A percentile compares a stretch with the other conserved stretches of the same genome.
phyloP scores from a whole-genome alignment of 208 protist genomes.

The Trypanosoma avium region DNA sequence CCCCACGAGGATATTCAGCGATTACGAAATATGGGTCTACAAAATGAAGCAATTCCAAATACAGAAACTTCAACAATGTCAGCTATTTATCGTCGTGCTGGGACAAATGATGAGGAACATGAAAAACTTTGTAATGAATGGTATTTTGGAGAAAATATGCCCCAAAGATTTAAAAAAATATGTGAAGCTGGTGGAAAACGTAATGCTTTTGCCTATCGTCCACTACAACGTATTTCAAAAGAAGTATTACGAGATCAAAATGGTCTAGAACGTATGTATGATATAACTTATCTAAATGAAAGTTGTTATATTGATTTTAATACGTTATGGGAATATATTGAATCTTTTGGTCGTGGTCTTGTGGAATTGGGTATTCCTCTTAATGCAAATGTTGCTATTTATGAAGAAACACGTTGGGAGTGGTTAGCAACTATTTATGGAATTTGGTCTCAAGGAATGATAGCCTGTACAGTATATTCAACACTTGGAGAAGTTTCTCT shows the following conservation, averaged over 20 bases:
- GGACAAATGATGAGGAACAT: slow-evolving; percentile 29
- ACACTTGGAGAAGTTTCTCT: slow-evolving; percentile 84
- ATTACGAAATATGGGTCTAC: slow-evolving; percentile 34
- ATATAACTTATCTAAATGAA: slow-evolving; percentile 50
- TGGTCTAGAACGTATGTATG: slow-evolving; percentile 36
- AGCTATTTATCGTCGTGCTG: slow-evolving; percentile 45
- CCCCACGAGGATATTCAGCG: slow-evolving; percentile 35
- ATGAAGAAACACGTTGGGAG: slow-evolving; percentile 83
- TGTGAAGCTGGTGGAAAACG: slow-evolving; percentile 16
- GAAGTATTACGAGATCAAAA: slow-evolving; percentile 26
- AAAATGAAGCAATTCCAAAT: slow-evolving; percentile 28
- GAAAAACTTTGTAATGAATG: slow-evolving; percentile 21
- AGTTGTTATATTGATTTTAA: slow-evolving; percentile 33
- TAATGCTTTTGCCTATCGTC: slow-evolving; percentile 43
- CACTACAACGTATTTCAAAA: slow-evolving; percentile 28
- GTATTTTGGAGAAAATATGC: slow-evolving; percentile 31
- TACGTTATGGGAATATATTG: slow-evolving; percentile 40
- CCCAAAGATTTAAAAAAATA: slow-evolving; percentile 29
- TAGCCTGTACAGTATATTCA: slow-evolving; percentile 79
- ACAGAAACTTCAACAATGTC: slow-evolving; percentile 36
- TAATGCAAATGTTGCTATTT: slow-evolving; percentile 59
- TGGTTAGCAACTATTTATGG: slow-evolving; percentile 77
- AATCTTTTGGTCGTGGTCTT: slow-evolving; percentile 54
- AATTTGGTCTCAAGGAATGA: slow-evolving; percentile 61
- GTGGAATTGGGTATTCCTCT: slow-evolving; percentile 40